Conservation (phyloP, 1,284 basidiomycete genomes). For the Pseudozyma hubeiensis region DNA sequence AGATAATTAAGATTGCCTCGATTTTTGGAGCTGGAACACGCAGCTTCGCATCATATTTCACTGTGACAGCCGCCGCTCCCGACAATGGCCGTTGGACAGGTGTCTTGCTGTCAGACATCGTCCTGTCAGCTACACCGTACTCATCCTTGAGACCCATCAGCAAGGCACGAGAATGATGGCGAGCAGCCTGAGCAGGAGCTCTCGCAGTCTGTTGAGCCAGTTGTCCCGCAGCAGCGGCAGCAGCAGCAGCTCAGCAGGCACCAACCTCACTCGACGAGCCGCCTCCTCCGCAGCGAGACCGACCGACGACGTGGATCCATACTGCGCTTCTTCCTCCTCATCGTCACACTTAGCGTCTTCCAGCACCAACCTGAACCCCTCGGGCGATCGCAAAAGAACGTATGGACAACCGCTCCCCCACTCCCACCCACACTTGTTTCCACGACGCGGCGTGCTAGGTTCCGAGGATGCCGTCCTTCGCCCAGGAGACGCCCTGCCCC, state of each 20-base stretch:
- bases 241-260: conserved; percentile 1
- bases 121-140: not conserved
- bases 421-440: conserved; percentile 83
- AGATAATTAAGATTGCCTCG: no score
- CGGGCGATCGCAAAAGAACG: conserved; percentile 14
- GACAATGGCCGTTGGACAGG: not conserved
- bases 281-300: conserved; percentile 48
- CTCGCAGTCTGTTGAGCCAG: conserved; percentile 11
- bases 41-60: no score
- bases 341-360: conserved; percentile 15
- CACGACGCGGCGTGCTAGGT: conserved; percentile 57
- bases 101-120: not conserved
- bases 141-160: no score
- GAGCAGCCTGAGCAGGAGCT: conserved; percentile 11
- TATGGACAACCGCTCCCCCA: conserved; percentile 79
- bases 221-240: conserved; percentile 15
- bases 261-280: conserved; percentile 9
- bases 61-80: no score
- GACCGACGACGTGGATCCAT: conserved; percentile 30
- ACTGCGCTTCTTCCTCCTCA: conserved; percentile 7
- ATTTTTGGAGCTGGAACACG: no score
- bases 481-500: conserved; percentile 13
- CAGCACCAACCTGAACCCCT: conserved; percentile 3
- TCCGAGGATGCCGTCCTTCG: conserved; percentile 45
- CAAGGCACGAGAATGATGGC: conserved; percentile 8